These are phyloP conservation scores for Yarrowia sp. DNA, from an alignment of 805 yeast genomes.

Conservation along the genomic window DNA sequence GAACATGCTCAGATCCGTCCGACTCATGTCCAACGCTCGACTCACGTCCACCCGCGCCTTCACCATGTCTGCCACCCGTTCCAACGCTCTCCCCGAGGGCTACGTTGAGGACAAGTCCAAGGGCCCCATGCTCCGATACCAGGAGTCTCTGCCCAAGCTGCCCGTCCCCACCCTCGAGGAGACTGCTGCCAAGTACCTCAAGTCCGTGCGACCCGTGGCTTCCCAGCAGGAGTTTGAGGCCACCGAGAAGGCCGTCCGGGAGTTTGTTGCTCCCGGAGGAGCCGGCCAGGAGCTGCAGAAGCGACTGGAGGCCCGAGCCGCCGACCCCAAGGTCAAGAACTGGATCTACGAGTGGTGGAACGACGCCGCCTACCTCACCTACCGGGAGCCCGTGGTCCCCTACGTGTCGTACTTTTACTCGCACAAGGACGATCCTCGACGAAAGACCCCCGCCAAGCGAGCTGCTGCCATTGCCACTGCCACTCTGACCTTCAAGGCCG, in stretches of 20 bases:
- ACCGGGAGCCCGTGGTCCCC: conserved; percentile 94
- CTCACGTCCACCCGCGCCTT: conserved; percentile 38
- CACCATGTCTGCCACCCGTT: conserved; percentile 36
- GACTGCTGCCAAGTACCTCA: conserved; percentile 72
- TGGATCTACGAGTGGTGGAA: conserved; percentile 97
- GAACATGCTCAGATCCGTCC: conserved; percentile 38
- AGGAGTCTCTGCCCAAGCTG: conserved; percentile 74
- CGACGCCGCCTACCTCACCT: conserved; percentile 86
- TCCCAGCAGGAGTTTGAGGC: conserved; percentile 59
- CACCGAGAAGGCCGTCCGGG: conserved; percentile 65
- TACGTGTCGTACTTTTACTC: conserved; percentile 89
- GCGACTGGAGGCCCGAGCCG: conserved; percentile 65
- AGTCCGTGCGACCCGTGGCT: conserved; percentile 72
- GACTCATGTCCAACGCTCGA: conserved; percentile 39
- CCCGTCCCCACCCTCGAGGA: conserved; percentile 85
- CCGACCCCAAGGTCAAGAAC: conserved; percentile 65
- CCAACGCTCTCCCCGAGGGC: conserved; percentile 46
- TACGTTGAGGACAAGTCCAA: conserved; percentile 53
- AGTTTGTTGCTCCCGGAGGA: conserved; percentile 68
- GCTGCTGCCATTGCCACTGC: conserved; percentile 77
- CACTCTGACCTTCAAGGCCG: conserved; percentile 69
- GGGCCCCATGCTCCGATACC: conserved; percentile 77
- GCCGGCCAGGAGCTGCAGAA: conserved; percentile 72
- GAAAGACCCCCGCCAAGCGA: conserved; percentile 56
- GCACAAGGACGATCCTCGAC: conserved; percentile 67